A percentile compares a stretch with the other conserved stretches of the same genome.
Evolutionary conservation across 768 basidiomycete species (phyloP).

Genomic region (Phylloporus sp.): DNA sequence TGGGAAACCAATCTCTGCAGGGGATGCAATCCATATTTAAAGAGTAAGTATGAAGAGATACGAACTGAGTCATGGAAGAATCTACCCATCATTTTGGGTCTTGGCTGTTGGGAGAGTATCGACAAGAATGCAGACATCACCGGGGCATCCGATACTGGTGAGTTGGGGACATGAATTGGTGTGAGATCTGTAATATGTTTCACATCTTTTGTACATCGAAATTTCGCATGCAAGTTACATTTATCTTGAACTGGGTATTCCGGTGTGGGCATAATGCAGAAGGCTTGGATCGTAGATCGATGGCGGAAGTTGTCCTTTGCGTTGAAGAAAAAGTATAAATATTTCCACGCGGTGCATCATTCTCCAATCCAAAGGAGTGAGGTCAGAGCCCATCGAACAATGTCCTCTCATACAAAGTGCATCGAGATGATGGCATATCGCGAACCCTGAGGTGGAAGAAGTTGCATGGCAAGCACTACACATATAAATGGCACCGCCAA

Average conservation of each 20-base stretch:
- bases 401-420: too few relatives aligned
- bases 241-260: background rate
- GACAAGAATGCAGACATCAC: background rate
- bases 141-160: background rate
- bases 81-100: conserved; percentile 1
- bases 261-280: background rate
- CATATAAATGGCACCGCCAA: too few relatives aligned
- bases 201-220: background rate
- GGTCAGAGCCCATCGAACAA: too few relatives aligned
- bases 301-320: too few relatives aligned
- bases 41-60: background rate
- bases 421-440: too few relatives aligned
- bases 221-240: too few relatives aligned
- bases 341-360: too few relatives aligned
- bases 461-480: too few relatives aligned
- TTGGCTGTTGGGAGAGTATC: conserved; percentile 6
- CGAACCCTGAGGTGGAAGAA: too few relatives aligned
- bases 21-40: background rate
- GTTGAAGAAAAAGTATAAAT: background rate
- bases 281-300: background rate
- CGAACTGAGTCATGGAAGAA: background rate
- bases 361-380: too few relatives aligned
- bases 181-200: background rate
- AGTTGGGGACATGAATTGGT: background rate
- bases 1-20: conserved; percentile 6